phyloP scores from a whole-genome alignment of 306 rosid genomes.

The Gastrolobium villosum region DNA sequence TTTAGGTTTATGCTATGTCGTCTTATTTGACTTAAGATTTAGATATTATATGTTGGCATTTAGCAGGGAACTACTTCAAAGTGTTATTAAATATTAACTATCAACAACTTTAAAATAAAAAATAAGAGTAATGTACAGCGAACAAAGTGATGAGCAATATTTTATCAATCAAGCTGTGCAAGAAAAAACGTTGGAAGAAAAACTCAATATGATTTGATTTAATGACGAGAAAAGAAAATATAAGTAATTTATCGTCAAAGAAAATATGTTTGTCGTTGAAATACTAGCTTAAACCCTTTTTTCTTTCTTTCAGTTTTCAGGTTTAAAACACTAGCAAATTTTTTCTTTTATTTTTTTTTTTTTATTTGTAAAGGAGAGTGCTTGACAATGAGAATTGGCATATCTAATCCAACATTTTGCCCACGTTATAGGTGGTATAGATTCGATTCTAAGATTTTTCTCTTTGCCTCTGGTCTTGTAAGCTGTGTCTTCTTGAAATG shows the following conservation, averaged over 20 bases:
- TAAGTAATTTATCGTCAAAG: background rate
- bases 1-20: background rate
- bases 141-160: background rate
- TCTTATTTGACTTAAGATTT: slow-evolving; percentile 8
- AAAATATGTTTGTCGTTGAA: background rate
- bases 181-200: background rate
- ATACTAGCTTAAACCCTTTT: background rate
- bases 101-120: too few species aligned
- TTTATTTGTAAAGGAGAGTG: background rate
- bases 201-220: background rate
- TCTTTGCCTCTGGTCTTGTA: too few species aligned
- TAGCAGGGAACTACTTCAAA: slow-evolving; percentile 4
- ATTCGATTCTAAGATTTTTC: too few species aligned
- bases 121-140: background rate
- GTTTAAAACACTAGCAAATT: background rate
- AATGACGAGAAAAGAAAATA: background rate
- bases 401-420: too few species aligned
- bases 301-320: background rate
- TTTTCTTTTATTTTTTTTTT: background rate
- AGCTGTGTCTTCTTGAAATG: too few species aligned
- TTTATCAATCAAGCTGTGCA: background rate
- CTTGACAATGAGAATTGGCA: background rate
- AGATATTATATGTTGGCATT: slow-evolving; percentile 3
- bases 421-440: too few species aligned
- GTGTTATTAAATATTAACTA: background rate